These are phyloP conservation scores for Diospyros lotus DNA, from an alignment of 148 eudicot species.

Conservation along the genomic window DNA sequence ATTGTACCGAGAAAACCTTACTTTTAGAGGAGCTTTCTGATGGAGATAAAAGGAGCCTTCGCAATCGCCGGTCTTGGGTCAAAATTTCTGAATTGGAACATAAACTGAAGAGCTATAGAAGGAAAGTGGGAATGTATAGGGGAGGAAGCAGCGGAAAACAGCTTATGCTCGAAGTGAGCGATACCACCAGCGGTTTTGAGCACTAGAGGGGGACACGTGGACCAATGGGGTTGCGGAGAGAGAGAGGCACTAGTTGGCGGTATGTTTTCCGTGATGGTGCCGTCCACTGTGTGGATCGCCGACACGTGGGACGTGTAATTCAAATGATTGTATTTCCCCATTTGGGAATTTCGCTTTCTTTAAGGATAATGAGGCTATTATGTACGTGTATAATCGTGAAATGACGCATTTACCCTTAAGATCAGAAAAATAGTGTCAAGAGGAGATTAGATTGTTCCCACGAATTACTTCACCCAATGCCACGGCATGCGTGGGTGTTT, in stretches of 20 bases:
- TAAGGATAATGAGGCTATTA: not conserved
- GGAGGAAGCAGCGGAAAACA: constrained; percentile 2
- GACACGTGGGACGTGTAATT: constrained; percentile 8
- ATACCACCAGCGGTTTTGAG: constrained; percentile 11
- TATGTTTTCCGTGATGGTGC: not conserved
- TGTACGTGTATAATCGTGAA: not conserved
- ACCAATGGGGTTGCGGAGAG: not conserved
- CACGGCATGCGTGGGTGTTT: too few species aligned
- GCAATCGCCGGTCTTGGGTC: constrained; percentile 10
- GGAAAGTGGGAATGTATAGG: constrained; percentile 15
- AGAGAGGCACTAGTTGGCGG: not conserved
- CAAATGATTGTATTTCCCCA: not conserved
- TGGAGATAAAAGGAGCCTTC: constrained; percentile 15
- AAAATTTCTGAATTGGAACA: not conserved
- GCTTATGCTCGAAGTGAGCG: too few species aligned
- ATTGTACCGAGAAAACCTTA: not conserved
- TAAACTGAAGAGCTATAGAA: constrained; percentile 6
- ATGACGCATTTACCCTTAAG: not conserved
- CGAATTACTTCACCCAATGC: too few species aligned
- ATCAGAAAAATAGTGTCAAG: too few species aligned
- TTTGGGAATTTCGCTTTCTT: constrained; percentile 8
- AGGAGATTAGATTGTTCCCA: too few species aligned
- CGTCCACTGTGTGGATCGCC: constrained; percentile 15
- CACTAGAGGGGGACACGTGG: not conserved
- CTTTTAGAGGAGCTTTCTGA: constrained; percentile 5